Evolutionary conservation across 495 filamentous ascomycete species (phyloP).

Genomic region (Clohesyomyces aquaticus): DNA sequence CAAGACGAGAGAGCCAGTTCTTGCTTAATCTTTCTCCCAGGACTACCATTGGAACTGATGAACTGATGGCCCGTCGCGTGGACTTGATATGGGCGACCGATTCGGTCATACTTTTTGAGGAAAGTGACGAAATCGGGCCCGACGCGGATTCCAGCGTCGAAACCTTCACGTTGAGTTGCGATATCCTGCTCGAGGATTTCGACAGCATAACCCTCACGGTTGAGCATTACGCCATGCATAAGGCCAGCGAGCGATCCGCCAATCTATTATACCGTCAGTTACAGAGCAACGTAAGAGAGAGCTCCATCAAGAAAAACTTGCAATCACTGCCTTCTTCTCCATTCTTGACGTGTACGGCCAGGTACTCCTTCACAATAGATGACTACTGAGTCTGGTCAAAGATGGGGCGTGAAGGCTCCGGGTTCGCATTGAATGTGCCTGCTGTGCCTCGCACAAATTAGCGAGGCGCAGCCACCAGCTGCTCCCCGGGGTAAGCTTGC

Average conservation of each 20-base stretch:
- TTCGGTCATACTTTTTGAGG: constrained; percentile 28
- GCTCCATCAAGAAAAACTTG: neutral
- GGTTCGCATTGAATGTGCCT: no score
- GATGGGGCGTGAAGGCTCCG: no score
- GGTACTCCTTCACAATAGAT: no score
- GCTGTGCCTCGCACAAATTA: no score
- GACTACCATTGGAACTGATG: constrained; percentile 1
- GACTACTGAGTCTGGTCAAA: no score
- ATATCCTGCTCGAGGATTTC: constrained; percentile 56
- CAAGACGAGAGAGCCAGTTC: constrained; percentile 46
- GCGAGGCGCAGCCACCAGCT: no score
- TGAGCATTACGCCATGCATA: constrained; percentile 51
- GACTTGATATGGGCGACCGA: constrained; percentile 42
- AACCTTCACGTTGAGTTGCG: constrained; percentile 51
- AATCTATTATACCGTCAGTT: constrained; percentile 4
- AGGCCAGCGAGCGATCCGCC: constrained; percentile 20
- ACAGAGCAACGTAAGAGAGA: no score
- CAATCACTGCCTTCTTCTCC: neutral
- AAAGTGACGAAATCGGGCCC: constrained; percentile 8
- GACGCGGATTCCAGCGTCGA: constrained; percentile 58
- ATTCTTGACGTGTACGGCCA: no score
- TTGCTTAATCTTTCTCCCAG: neutral
- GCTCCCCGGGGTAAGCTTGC: no score
- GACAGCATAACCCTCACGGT: constrained; percentile 49
- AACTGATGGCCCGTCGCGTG: constrained; percentile 51